Evolutionary conservation across 225 moss, liverwort and hornwort genomes (phyloP), one percentile per base, ranked within the genome.

Genomic region (Anthoceros angustus): DNA sequence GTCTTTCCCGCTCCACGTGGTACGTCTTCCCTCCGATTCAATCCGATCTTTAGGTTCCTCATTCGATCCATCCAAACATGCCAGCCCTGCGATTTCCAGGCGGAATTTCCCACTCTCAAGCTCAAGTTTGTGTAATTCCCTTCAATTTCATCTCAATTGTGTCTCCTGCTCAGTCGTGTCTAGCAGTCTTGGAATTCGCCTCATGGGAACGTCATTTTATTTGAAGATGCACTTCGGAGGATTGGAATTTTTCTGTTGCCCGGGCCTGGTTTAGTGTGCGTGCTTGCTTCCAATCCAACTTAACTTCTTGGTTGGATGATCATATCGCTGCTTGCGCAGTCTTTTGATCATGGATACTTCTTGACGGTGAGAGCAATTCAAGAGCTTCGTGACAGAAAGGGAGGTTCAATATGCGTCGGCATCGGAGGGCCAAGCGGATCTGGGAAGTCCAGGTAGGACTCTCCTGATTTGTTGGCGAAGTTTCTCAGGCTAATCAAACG

Each of bases 351-450:
- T 43, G 88, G 88, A 64, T 86, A 86, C 69, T 88, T 88, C 74
- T 74, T 86, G 81, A 86, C 88, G 68, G 88, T 88, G 63, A 79
- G 82, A 69, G 86, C 88, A 62, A 84, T 88, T 63, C 88, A 88
- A 80, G 86, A 86, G 75, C 83, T 88, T 24, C 88, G 88, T 60
- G 86, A 80, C 75, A 84, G 78, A 70, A 86, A 86, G 64, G 72
- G 75, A 64, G 79, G 81, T 43, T 80, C 86, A 15, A 83, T 88
- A 62, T 78, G 79, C 38, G 88, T 88, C 40, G 88, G 86, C 74
- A 88, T 88, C 67, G 88, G 88, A 73, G 86, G 88, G 60, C 88
- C 88, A 20, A 88, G 88, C 71, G 88, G 88, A 79, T 88, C 88
- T 55, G 88, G 88, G 62, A 88, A 88, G 76, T 88, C 88, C 73